Percentiles rank a stretch among this genome's conserved stretches.
Evolutionary conservation across 2,329 filamentous ascomycete species (phyloP).

Genomic region (Aaosphaeria pasadenensis): DNA sequence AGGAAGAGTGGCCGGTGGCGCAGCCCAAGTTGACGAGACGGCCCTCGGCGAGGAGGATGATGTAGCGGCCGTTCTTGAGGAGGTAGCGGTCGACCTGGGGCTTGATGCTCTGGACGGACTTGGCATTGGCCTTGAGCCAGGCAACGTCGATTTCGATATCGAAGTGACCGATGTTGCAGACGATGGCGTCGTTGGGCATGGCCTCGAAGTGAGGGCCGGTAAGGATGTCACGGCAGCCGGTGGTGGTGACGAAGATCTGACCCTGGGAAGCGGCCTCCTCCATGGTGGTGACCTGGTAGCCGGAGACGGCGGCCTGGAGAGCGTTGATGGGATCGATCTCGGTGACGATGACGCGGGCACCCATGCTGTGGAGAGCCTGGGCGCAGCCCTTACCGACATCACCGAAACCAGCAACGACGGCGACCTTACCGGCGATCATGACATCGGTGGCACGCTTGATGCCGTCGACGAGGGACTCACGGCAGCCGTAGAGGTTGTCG

Average conservation of each 20-base stretch:
- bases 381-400: slow-evolving; percentile 99
- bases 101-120: slow-evolving; percentile 97
- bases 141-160: slow-evolving; percentile 99
- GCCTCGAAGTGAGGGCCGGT: slow-evolving; percentile 86
- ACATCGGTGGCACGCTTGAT: slow-evolving; percentile 99
- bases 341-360: slow-evolving; percentile 92
- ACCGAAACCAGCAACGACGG: slow-evolving; percentile 95
- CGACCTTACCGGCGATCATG: slow-evolving; percentile 99
- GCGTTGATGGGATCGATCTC: slow-evolving; percentile 99
- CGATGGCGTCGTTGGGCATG: slow-evolving; percentile 97
- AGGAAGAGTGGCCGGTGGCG: slow-evolving; percentile 97
- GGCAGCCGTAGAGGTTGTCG: slow-evolving; percentile 99
- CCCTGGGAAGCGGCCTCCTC: slow-evolving; percentile 85
- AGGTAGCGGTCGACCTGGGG: slow-evolving; percentile 98
- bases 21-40: slow-evolving; percentile 99
- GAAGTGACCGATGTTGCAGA: slow-evolving; percentile 99
- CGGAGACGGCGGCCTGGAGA: slow-evolving; percentile 95
- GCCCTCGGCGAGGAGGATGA: slow-evolving; percentile 97
- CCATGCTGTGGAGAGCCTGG: slow-evolving; percentile 93
- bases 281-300: slow-evolving; percentile 97
- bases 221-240: slow-evolving; percentile 97
- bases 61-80: slow-evolving; percentile 90
- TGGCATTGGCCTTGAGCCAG: slow-evolving; percentile 97
- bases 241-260: slow-evolving; percentile 99
- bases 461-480: slow-evolving; percentile 96